Percentiles rank a stretch among this genome's conserved stretches.
Evolutionary conservation across 176 grass and related monocot species (phyloP).

Genomic region (Sorghum bicolor): Sorghum_bicolor_NCBIv3 NC_012878.2:2575501-2576000

Average conservation of each 20-base stretch:
- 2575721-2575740: constrained; percentile 49
- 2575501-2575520: constrained; percentile 3
- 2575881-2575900: constrained; percentile 29
- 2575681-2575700: constrained; percentile 12
- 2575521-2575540: constrained; percentile 11
- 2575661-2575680: background rate
- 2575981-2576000: constrained; percentile 62
- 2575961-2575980: constrained; percentile 81
- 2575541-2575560: background rate
- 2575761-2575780: constrained; percentile 15
- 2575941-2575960: constrained; percentile 49
- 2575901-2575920: constrained; percentile 45
- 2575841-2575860: constrained; percentile 53
- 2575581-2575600: background rate
- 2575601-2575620: background rate
- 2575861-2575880: constrained; percentile 56
- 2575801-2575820: constrained; percentile 29
- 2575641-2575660: background rate
- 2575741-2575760: constrained; percentile 58
- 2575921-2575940: constrained; percentile 23
- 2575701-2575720: background rate
- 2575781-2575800: background rate
- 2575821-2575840: constrained; percentile 76
- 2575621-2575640: background rate
- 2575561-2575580: background rate